A percentile compares a stretch with the other conserved stretches of the same genome.
phyloP scores from a whole-genome alignment of 352 stramenopile species.

The Globisporangium irregulare region DNA sequence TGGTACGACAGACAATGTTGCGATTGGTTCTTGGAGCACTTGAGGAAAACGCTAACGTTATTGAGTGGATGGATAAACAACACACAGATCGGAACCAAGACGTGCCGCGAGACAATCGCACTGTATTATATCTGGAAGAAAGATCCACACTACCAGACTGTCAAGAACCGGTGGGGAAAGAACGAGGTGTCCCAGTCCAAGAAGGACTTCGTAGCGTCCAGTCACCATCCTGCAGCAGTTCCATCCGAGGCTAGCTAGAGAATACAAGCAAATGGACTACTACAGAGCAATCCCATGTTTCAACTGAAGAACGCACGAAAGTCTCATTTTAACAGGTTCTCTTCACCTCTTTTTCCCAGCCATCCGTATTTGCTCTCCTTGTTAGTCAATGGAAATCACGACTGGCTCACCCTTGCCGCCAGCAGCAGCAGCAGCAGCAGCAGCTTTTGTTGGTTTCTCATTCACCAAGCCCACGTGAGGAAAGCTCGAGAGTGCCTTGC shows the following conservation, averaged over 20 bases:
- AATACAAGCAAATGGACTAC: background rate
- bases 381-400: constrained; percentile 71
- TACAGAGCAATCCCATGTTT: background rate
- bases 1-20: constrained; percentile 32
- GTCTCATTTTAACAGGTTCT: background rate
- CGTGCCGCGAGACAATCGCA: constrained; percentile 66
- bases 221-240: constrained; percentile 5
- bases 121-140: constrained; percentile 91
- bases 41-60: background rate
- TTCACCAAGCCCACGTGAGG: constrained; percentile 48
- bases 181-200: constrained; percentile 24
- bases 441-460: constrained; percentile 6
- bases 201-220: constrained; percentile 22
- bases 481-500: constrained; percentile 66
- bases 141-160: constrained; percentile 75
- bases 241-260: background rate
- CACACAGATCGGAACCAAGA: constrained; percentile 61
- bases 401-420: constrained; percentile 29
- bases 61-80: constrained; percentile 2
- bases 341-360: background rate
- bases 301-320: background rate
- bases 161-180: constrained; percentile 78
- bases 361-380: background rate
- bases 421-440: background rate
- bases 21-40: background rate